phyloP scores from a whole-genome alignment of 129 eudicot species.

The Silybum marianum region DNA sequence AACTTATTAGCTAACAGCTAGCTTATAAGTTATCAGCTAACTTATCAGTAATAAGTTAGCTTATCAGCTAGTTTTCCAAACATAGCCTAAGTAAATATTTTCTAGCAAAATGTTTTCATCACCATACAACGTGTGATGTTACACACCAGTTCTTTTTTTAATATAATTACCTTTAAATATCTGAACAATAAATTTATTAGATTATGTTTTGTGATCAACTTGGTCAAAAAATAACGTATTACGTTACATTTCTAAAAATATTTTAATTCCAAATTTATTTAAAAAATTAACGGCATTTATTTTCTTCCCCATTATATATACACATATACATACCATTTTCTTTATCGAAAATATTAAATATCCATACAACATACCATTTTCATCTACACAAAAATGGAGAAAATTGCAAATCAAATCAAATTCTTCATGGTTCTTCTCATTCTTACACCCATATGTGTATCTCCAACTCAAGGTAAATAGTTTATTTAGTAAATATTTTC shows the following conservation, averaged over 20 bases:
- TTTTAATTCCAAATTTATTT: not conserved
- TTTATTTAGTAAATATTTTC: not conserved
- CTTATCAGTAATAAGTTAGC: too few species aligned
- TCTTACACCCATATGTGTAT: constrained; percentile 12
- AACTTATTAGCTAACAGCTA: too few species aligned
- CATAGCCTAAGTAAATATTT: too few species aligned
- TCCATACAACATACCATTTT: not conserved
- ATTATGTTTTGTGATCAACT: too few species aligned
- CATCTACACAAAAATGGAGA: not conserved
- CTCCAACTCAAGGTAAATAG: constrained; percentile 1
- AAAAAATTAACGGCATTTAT: not conserved
- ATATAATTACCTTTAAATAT: too few species aligned
- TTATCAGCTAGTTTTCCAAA: too few species aligned
- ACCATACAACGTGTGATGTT: too few species aligned
- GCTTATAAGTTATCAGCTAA: too few species aligned
- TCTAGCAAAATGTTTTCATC: too few species aligned
- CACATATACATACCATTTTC: not conserved
- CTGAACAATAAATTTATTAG: too few species aligned
- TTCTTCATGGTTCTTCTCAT: constrained; percentile 16
- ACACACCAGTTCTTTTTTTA: too few species aligned
- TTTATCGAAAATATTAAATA: not conserved
- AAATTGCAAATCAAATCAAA: not conserved
- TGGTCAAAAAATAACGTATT: too few species aligned
- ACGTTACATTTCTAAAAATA: not conserved
- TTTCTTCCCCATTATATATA: not conserved